Percentiles rank a stretch among this genome's conserved stretches.
These are phyloP conservation scores for Colletotrichum liaoningense DNA, from an alignment of 2,329 filamentous ascomycete species.

Conservation along the genomic window DNA sequence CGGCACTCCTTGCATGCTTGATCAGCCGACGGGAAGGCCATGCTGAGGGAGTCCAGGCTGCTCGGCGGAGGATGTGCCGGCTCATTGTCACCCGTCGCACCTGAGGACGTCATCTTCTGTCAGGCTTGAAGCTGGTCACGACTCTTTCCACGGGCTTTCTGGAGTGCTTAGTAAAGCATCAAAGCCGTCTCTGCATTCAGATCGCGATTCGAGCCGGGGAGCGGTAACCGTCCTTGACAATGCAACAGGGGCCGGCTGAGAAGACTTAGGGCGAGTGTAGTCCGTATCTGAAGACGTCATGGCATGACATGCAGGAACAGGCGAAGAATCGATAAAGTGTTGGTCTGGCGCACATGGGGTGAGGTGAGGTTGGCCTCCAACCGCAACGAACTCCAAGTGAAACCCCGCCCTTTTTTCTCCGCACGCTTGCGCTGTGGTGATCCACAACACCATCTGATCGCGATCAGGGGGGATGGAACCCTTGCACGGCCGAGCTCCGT, in stretches of 20 bases:
- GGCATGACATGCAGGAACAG: not conserved
- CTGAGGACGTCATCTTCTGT: constrained; percentile 14
- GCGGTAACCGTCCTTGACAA: too few relatives aligned
- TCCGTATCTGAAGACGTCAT: constrained; percentile 16
- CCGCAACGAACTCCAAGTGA: constrained; percentile 1
- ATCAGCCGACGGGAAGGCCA: constrained; percentile 41
- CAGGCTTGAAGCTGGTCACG: too few relatives aligned
- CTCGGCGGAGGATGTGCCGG: not conserved
- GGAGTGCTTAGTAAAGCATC: too few relatives aligned
- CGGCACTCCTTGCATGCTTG: constrained; percentile 55
- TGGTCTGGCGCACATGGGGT: constrained; percentile 1
- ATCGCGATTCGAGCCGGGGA: too few relatives aligned
- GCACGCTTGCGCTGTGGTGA: constrained; percentile 9
- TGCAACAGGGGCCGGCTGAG: not conserved
- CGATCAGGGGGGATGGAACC: constrained; percentile 11
- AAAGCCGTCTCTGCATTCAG: too few relatives aligned
- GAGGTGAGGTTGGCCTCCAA: constrained; percentile 5
- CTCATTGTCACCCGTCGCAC: not conserved
- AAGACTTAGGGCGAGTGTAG: not conserved
- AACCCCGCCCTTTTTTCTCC: constrained; percentile 27
- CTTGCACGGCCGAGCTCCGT: constrained; percentile 12
- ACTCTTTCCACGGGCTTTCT: too few relatives aligned
- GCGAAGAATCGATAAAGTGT: not conserved
- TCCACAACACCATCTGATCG: constrained; percentile 15
- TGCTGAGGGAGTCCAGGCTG: constrained; percentile 27